A percentile compares a stretch with the other conserved stretches of the same genome.
phyloP scores from a whole-genome alignment of 768 basidiomycete genomes.

The Strobilomyces echinocephalus region DNA sequence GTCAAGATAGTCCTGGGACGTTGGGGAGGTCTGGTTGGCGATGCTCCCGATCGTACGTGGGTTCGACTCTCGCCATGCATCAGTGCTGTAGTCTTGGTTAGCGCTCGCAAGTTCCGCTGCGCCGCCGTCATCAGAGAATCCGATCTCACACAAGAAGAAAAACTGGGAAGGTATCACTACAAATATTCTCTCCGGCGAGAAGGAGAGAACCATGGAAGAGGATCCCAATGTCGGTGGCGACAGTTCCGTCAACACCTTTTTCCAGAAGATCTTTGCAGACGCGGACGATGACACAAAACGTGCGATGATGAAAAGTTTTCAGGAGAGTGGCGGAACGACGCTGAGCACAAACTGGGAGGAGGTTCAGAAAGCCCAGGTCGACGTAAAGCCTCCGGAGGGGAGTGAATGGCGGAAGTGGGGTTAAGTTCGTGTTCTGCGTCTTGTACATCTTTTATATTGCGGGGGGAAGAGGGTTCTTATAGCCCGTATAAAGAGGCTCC shows the following conservation, averaged over 20 bases:
- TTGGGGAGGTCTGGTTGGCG: constrained; percentile 76
- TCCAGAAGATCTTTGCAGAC: constrained; percentile 86
- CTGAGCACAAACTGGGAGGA: constrained; percentile 96
- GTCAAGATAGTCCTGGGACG: constrained; percentile 60
- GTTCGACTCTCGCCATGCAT: neutral
- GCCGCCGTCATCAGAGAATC: constrained; percentile 30
- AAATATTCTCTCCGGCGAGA: constrained; percentile 61
- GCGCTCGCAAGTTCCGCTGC: constrained; percentile 24
- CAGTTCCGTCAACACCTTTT: constrained; percentile 78
- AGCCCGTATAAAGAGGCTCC: neutral
- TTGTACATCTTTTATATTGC: too few relatives aligned
- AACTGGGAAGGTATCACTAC: constrained; percentile 89
- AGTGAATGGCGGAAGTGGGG: constrained; percentile 82
- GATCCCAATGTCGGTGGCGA: constrained; percentile 92
- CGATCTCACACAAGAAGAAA: constrained; percentile 47
- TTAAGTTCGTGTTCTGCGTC: constrained; percentile 20
- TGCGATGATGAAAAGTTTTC: constrained; percentile 98
- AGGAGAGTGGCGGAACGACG: constrained; percentile 92
- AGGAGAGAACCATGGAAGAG: constrained; percentile 63
- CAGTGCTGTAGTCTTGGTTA: constrained; percentile 1
- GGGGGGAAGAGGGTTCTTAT: too few relatives aligned
- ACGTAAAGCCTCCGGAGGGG: constrained; percentile 80
- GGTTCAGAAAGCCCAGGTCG: constrained; percentile 63
- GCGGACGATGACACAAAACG: constrained; percentile 88
- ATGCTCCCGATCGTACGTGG: constrained; percentile 67